phyloP scores from a whole-genome alignment of 768 basidiomycete species.

The Agaricus sinodeliciosus region DNA sequence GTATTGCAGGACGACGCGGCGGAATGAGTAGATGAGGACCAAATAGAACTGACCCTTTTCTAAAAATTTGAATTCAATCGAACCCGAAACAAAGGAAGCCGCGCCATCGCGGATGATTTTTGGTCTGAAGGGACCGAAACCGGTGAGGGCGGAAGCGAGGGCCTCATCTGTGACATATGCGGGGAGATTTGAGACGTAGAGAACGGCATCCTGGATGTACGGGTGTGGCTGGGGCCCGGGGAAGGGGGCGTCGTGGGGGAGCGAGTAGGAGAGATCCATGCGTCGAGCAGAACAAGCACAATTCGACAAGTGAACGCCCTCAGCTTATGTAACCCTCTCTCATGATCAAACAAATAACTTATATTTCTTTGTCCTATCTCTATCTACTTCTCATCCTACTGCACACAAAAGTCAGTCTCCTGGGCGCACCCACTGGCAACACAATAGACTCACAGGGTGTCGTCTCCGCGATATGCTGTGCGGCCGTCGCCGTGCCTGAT shows the following conservation, averaged over 20 bases:
- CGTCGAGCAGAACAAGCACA: not conserved
- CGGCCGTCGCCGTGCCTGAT: slow-evolving; percentile 5
- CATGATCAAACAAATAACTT: not conserved
- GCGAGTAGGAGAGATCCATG: slow-evolving; percentile 41
- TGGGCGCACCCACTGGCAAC: too few species aligned
- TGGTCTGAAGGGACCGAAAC: slow-evolving; percentile 78
- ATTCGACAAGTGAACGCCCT: not conserved
- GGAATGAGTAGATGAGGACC: slow-evolving; percentile 1
- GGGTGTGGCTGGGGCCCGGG: slow-evolving; percentile 58
- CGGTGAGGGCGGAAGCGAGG: slow-evolving; percentile 64
- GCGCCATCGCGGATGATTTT: slow-evolving; percentile 59
- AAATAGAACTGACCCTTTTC: slow-evolving; percentile 61
- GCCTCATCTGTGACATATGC: slow-evolving; percentile 69
- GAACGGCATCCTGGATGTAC: slow-evolving; percentile 76
- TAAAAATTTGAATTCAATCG: slow-evolving; percentile 78
- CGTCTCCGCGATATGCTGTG: slow-evolving; percentile 11
- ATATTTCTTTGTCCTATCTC: not conserved
- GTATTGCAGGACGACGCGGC: not conserved
- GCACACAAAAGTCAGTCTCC: not conserved
- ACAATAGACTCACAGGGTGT: slow-evolving; percentile 13
- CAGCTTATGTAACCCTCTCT: slow-evolving; percentile 11
- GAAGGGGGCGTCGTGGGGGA: slow-evolving; percentile 22
- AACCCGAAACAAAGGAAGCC: slow-evolving; percentile 51
- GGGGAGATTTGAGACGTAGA: slow-evolving; percentile 78
- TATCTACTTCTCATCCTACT: slow-evolving; percentile 1